Evolutionary conservation across 192 early-diverging fungal genomes (phyloP).

Genomic region (Coemansia umbellata): DNA sequence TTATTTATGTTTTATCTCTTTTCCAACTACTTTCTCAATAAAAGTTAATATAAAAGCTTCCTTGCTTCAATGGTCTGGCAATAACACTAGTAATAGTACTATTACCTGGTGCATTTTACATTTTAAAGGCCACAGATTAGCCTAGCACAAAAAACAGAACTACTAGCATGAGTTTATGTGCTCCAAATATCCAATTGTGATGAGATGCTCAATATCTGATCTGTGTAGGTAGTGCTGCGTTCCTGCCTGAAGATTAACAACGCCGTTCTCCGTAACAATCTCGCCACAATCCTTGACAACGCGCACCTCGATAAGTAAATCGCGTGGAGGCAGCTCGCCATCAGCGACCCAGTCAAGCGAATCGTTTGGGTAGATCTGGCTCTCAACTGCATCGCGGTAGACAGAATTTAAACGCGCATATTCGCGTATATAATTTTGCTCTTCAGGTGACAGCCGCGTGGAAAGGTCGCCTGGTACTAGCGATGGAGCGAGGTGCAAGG

Average conservation of each 20-base stretch:
- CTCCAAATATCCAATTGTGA: constrained; percentile 77
- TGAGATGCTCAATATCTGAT: constrained; percentile 86
- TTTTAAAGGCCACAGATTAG: too few species aligned
- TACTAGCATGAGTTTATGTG: constrained; percentile 57
- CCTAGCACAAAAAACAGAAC: not conserved
- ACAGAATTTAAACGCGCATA: constrained; percentile 64
- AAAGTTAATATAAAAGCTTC: too few species aligned
- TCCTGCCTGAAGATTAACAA: constrained; percentile 68
- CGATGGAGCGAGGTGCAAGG: constrained; percentile 39
- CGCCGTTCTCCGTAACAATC: constrained; percentile 82
- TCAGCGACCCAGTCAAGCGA: constrained; percentile 72
- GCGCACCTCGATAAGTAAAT: constrained; percentile 88
- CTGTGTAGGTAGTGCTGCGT: constrained; percentile 83
- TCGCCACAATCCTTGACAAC: constrained; percentile 88
- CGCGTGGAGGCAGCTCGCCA: constrained; percentile 78
- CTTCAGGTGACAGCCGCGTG: constrained; percentile 22
- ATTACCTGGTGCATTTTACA: too few species aligned
- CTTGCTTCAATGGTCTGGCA: too few species aligned
- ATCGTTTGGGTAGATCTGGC: constrained; percentile 37
- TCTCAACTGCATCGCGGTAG: constrained; percentile 56
- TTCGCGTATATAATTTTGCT: constrained; percentile 43
- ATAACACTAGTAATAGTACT: too few species aligned
- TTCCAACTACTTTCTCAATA: too few species aligned
- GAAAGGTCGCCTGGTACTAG: constrained; percentile 21
- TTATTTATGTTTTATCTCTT: too few species aligned